A percentile compares a stretch with the other conserved stretches of the same genome.
These are phyloP conservation scores for Thoreauomyces humboldtii DNA, from an alignment of 192 early-diverging fungal genomes.

Conservation along the genomic window DNA sequence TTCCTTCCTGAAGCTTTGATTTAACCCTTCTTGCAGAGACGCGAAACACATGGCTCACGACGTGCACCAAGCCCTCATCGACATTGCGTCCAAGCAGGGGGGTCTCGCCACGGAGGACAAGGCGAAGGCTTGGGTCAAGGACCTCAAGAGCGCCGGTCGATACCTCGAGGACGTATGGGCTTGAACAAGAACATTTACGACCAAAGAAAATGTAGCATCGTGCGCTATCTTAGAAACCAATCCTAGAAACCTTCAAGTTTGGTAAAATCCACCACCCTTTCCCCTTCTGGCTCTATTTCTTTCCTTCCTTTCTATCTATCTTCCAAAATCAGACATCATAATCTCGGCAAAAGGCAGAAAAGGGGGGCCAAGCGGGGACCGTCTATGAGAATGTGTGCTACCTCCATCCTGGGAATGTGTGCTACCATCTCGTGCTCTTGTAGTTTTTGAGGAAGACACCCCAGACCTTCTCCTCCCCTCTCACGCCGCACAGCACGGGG, in stretches of 20 bases:
- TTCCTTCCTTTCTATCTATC: no score
- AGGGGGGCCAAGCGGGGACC: no score
- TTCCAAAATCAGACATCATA: no score
- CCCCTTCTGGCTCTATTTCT: no score
- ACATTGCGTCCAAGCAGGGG: constrained; percentile 67
- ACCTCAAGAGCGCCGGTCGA: constrained; percentile 72
- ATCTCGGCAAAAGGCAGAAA: no score
- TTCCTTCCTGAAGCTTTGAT: constrained; percentile 18
- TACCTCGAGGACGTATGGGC: constrained; percentile 97
- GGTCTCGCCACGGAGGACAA: constrained; percentile 58
- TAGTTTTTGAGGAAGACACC: constrained; percentile 61
- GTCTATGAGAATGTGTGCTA: no score
- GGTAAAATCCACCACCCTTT: no score
- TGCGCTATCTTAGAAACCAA: no score
- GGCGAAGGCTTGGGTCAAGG: constrained; percentile 79
- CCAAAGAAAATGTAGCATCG: no score
- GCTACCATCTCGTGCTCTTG: constrained; percentile 51
- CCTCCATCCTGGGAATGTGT: no score
- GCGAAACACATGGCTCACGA: constrained; percentile 96
- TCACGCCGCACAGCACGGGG: constrained; percentile 49
- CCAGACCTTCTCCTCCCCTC: constrained; percentile 48
- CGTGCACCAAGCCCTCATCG: constrained; percentile 64
- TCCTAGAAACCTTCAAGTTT: no score
- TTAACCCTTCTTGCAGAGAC: constrained; percentile 55
- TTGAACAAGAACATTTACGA: no score